A percentile compares a stretch with the other conserved stretches of the same genome.
Conservation (phyloP, 2,329 filamentous ascomycete genomes). For the Seiridium cupressi region DNA sequence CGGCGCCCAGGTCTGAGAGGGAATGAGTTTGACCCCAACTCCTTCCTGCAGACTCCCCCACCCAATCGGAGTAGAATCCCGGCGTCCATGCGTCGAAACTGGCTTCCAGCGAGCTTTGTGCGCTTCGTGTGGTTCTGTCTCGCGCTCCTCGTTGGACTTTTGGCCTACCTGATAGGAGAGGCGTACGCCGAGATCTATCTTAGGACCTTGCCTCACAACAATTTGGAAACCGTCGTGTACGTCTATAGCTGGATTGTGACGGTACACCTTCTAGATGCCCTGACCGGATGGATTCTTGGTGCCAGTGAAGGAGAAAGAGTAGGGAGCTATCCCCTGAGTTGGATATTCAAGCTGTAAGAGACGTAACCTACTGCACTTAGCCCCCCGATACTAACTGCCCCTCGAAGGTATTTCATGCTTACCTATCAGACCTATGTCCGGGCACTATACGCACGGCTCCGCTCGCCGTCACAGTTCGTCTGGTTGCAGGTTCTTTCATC, state of each 20-base stretch:
- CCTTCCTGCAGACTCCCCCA: conserved; percentile 20
- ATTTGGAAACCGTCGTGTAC: conserved; percentile 65
- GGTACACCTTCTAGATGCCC: conserved; percentile 61
- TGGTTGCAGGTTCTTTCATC: conserved; percentile 64
- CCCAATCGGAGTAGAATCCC: conserved; percentile 21
- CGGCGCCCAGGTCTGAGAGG: conserved; percentile 32
- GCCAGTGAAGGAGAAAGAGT: conserved; percentile 65
- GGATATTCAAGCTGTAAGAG: conserved; percentile 66
- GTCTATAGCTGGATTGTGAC: conserved; percentile 70
- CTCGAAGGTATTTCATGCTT: conserved; percentile 59
- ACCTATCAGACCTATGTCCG: conserved; percentile 73
- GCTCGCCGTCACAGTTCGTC: conserved; percentile 64
- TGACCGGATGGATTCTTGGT: conserved; percentile 67
- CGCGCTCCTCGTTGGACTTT: conserved; percentile 59
- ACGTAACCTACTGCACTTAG: too few relatives aligned
- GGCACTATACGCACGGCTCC: conserved; percentile 65
- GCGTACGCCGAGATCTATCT: conserved; percentile 69
- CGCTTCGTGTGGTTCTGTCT: conserved; percentile 70
- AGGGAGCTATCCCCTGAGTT: conserved; percentile 68
- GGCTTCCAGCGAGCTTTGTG: conserved; percentile 66
- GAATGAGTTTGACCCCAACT: conserved; percentile 37
- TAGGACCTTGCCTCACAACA: conserved; percentile 64
- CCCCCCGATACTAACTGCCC: conserved; percentile 10
- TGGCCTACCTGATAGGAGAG: conserved; percentile 67
- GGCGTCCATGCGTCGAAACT: conserved; percentile 44